Base-by-base conservation (phyloP, 805 yeast genomes). In the Nakazawaea wyomingensis region DNA sequence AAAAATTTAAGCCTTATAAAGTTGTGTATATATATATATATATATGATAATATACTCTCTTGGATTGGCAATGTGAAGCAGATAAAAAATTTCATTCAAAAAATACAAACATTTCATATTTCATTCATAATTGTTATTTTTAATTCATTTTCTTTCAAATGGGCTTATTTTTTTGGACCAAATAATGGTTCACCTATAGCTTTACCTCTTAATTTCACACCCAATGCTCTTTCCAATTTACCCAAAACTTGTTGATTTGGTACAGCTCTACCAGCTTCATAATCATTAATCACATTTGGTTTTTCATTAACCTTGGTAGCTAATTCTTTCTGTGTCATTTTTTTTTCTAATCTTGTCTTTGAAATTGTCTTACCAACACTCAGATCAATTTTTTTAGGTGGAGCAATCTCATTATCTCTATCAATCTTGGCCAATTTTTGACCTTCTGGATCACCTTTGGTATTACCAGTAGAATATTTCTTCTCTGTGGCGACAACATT, bases 281-380 rank as follows among this genome's bases (percentile, higher is more conserved):
- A 93, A 60, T 93, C 99, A 66, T 88, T 90, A 59, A 93, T 81
- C 48, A 93, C 85, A 53, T 82, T 88, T 48, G 97, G 96, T 72
- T 93, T 93, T 70, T 93, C 99, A 63, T 90, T 91, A 59, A 91
- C 77, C 64, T 84, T 85, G 45, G 96, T 88, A 55, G 99, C 99
- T 57, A 93, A 76, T 56, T 93, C 99, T 75, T 93, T 93, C 67
- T 93, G 99, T 8, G 97, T 83, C 61, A 90, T 62, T 57, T 79
- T 78, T 74, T 89, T 88, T 47, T 86, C 96, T 56, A 80, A 82
- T 71, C 99, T 82, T 29, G 85, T 96, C 61, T 80, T 73, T 41
- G 80, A 75, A 53, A 93, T 89, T 43, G 91, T 84, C 61, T 83
- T 85, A 52, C 98, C 99, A 24, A 93, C 98, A 46, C 69, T 67